Evolutionary conservation across 257 asterid genomes (phyloP).

Genomic region (Handroanthus guayacan): DNA sequence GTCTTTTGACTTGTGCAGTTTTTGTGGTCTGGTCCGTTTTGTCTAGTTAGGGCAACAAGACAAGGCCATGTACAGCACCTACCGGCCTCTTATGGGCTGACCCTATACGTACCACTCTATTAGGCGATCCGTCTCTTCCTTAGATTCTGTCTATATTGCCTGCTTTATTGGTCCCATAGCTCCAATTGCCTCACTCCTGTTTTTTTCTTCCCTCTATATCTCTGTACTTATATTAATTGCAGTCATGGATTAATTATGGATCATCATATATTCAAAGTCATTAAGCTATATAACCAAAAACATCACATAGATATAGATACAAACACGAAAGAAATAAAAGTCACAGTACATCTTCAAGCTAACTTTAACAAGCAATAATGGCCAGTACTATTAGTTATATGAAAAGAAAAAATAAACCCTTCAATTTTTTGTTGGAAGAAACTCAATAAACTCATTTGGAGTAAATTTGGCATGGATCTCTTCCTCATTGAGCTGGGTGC

Average conservation of each 20-base stretch:
- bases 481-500: not conserved
- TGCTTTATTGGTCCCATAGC: constrained; percentile 29
- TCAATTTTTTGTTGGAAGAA: constrained; percentile 56
- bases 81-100: not conserved
- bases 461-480: not conserved
- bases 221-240: not conserved
- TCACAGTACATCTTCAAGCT: constrained; percentile 21
- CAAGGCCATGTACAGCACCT: constrained; percentile 12
- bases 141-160: constrained; percentile 41
- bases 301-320: constrained; percentile 11
- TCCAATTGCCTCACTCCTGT: not conserved
- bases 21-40: constrained; percentile 11
- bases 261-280: not conserved
- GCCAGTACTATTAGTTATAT: not conserved
- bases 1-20: constrained; percentile 32
- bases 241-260: not conserved
- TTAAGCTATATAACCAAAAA: constrained; percentile 8
- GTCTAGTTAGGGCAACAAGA: constrained; percentile 23
- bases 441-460: constrained; percentile 57
- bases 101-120: not conserved
- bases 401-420: not conserved
- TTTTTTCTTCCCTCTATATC: not conserved
- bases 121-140: constrained; percentile 18
- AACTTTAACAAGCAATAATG: not conserved
- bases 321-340: constrained; percentile 21